Conservation (phyloP, 2,329 filamentous ascomycete genomes). For the Arachnopeziza araneosa region DNA sequence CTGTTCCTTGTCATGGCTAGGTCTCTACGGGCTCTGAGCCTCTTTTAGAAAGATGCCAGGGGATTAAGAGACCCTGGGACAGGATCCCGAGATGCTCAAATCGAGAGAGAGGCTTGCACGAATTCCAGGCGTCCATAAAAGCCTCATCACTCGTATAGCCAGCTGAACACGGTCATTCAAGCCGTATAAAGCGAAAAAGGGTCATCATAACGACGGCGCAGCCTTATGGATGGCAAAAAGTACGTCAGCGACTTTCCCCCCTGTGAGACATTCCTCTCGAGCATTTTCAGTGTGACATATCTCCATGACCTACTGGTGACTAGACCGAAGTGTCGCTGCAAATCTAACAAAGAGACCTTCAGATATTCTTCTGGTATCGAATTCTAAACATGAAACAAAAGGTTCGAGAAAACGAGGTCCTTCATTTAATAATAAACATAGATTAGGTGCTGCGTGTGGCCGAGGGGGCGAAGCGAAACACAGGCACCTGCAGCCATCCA, state of each 20-base stretch:
- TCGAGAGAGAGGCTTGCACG: neutral
- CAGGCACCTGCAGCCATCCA: neutral
- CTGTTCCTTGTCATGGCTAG: too few relatives aligned
- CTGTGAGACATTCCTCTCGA: neutral
- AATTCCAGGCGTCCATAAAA: neutral
- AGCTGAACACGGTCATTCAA: neutral
- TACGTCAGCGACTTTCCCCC: neutral
- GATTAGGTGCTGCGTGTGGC: neutral
- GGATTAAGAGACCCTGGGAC: too few relatives aligned
- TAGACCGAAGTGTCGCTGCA: neutral
- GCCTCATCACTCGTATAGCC: neutral
- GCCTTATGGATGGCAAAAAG: slow-evolving; percentile 4
- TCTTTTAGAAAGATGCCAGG: too few relatives aligned
- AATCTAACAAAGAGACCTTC: neutral
- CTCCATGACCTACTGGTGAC: neutral
- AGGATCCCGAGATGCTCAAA: neutral
- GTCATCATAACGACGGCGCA: neutral
- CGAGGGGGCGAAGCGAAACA: slow-evolving; percentile 2
- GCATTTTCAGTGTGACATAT: neutral
- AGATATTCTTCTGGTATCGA: neutral
- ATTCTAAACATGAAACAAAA: neutral
- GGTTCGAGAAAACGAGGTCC: neutral
- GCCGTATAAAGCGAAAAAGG: too few relatives aligned
- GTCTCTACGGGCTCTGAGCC: too few relatives aligned
- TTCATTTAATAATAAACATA: neutral